Conservation (phyloP, 2,329 filamentous ascomycete genomes). For the Metarhizium brunneum region DNA sequence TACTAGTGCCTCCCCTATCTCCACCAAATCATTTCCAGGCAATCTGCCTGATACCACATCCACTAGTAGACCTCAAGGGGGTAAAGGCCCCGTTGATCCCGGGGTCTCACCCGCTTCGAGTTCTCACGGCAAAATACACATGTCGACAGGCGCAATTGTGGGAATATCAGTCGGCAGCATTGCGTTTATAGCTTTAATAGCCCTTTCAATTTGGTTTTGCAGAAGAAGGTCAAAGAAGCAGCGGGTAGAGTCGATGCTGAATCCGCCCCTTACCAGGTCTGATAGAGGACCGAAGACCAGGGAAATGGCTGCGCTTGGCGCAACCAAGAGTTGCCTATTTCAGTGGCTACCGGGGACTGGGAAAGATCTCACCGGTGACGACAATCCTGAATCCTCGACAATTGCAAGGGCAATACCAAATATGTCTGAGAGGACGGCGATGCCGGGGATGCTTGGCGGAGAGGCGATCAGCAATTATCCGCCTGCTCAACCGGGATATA, state of each 20-base stretch:
- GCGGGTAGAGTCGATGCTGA: neutral
- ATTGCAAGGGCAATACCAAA: neutral
- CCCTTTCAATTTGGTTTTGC: conserved; percentile 42
- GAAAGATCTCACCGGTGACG: conserved; percentile 9
- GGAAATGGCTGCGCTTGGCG: conserved; percentile 10
- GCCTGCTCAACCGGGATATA: neutral
- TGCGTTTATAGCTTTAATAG: conserved; percentile 30
- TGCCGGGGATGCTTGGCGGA: neutral
- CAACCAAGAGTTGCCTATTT: neutral
- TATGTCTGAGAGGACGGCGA: neutral
- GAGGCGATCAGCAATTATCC: neutral
- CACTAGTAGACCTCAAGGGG: neutral
- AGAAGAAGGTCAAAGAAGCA: conserved; percentile 23
- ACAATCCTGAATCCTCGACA: neutral
- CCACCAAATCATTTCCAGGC: neutral
- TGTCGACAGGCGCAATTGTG: conserved; percentile 30
- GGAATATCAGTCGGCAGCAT: conserved; percentile 43
- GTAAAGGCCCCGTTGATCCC: neutral
- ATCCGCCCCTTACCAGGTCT: conserved; percentile 17
- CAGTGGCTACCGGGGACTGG: conserved; percentile 15
- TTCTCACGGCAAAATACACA: neutral
- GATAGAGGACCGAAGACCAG: conserved; percentile 9
- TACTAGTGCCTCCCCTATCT: neutral
- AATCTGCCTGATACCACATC: neutral
- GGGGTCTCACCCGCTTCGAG: neutral